Percentiles rank a stretch among this genome's conserved stretches.
phyloP scores from a whole-genome alignment of 306 rosid species.

The Hippophae gyantsensis region DNA sequence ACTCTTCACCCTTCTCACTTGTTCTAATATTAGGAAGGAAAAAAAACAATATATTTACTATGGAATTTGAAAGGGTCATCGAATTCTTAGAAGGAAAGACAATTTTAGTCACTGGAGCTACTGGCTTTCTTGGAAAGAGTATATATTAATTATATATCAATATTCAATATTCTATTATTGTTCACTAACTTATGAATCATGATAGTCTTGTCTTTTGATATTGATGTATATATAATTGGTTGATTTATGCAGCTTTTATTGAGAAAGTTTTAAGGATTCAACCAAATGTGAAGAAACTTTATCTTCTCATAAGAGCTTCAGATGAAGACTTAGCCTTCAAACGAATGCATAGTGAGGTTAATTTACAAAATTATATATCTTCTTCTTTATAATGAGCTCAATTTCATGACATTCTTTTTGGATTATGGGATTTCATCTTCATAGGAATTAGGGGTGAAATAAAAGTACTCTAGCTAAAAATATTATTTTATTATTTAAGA shows the following conservation, averaged over 20 bases:
- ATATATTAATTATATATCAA: background rate
- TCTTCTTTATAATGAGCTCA: too few relatives aligned
- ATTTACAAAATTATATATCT: too few relatives aligned
- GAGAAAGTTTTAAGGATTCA: constrained; percentile 19
- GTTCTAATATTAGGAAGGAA: too few relatives aligned
- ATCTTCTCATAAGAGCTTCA: constrained; percentile 21
- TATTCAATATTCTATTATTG: too few relatives aligned
- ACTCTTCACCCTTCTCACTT: too few relatives aligned
- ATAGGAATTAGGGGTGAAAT: too few relatives aligned
- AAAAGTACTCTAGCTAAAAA: too few relatives aligned
- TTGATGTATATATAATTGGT: background rate
- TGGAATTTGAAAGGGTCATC: constrained; percentile 26
- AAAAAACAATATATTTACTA: background rate
- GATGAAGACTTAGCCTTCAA: constrained; percentile 5
- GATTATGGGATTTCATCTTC: too few relatives aligned
- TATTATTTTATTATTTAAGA: too few relatives aligned
- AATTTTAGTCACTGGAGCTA: constrained; percentile 23
- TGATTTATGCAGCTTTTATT: constrained; percentile 14
- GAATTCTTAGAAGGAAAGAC: constrained; percentile 18
- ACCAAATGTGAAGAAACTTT: constrained; percentile 19
- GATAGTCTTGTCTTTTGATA: background rate
- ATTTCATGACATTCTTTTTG: too few relatives aligned
- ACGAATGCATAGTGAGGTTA: constrained; percentile 17
- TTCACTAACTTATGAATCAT: too few relatives aligned
- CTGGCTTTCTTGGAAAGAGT: constrained; percentile 20